phyloP scores from a whole-genome alignment of 73 alveolate species.

The Tetrahymena malaccensis region DNA sequence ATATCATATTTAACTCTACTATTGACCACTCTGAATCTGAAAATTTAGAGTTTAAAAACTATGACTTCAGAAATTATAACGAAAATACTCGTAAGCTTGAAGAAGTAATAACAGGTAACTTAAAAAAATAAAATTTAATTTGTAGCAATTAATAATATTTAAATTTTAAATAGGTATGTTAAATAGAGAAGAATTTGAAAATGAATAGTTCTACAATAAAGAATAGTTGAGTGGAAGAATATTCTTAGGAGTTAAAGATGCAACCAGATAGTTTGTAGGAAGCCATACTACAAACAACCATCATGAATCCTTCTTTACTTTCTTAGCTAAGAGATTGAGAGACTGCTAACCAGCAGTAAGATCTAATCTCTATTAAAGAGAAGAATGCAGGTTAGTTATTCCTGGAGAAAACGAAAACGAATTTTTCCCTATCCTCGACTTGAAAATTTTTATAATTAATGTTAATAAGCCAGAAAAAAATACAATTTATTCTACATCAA shows the following conservation, averaged over 20 bases:
- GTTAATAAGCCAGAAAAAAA: background rate
- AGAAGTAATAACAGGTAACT: background rate
- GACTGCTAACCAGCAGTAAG: background rate
- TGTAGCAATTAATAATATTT: background rate
- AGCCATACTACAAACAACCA: background rate
- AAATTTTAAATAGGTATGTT: background rate
- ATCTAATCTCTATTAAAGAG: background rate
- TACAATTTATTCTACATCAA: background rate
- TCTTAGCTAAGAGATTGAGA: background rate
- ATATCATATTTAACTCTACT: background rate
- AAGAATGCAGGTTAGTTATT: background rate
- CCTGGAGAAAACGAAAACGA: background rate
- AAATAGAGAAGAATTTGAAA: background rate
- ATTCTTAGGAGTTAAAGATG: background rate
- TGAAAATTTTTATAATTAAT: background rate
- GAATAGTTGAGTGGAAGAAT: background rate
- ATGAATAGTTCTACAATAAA: background rate
- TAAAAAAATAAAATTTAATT: background rate
- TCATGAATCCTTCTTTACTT: background rate
- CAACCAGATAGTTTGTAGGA: background rate
- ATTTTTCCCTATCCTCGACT: background rate
- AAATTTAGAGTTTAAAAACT: background rate
- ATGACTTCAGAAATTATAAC: background rate
- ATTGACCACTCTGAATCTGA: background rate
- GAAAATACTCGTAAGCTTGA: background rate